These are phyloP conservation scores for Ajuga reptans DNA, from an alignment of 305 asterid genomes.

Conservation along the genomic window DNA sequence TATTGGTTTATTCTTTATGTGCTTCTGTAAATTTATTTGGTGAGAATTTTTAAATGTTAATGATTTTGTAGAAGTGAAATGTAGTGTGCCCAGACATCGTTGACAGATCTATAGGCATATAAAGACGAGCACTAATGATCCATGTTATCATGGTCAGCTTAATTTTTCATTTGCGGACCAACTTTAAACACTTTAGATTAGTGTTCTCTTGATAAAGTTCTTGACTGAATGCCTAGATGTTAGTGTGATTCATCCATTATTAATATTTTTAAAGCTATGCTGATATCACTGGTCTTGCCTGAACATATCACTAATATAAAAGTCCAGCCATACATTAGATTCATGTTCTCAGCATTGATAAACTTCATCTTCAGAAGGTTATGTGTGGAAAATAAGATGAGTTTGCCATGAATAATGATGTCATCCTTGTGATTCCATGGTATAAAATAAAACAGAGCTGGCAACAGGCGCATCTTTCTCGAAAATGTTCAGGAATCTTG, in stretches of 20 bases:
- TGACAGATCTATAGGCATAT: background rate
- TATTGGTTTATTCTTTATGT: background rate
- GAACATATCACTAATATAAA: background rate
- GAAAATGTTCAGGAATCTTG: background rate
- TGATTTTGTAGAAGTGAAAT: slow-evolving; percentile 9
- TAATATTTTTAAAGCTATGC: background rate
- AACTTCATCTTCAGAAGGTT: background rate
- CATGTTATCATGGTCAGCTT: background rate
- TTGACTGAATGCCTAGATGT: background rate
- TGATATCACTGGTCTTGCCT: background rate
- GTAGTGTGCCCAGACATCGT: slow-evolving; percentile 1
- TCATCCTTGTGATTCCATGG: background rate
- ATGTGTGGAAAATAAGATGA: background rate
- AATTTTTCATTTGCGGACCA: background rate
- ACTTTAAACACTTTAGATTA: background rate
- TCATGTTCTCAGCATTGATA: background rate
- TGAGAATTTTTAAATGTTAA: background rate
- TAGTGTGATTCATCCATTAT: background rate
- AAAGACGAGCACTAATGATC: background rate
- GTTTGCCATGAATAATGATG: background rate
- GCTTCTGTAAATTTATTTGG: slow-evolving; percentile 12
- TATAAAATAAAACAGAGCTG: background rate
- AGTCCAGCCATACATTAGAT: background rate
- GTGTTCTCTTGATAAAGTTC: slow-evolving; percentile 3
- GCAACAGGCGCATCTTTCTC: background rate